Conservation (phyloP, 306 rosid species). For the Sicyos baderoa region DNA sequence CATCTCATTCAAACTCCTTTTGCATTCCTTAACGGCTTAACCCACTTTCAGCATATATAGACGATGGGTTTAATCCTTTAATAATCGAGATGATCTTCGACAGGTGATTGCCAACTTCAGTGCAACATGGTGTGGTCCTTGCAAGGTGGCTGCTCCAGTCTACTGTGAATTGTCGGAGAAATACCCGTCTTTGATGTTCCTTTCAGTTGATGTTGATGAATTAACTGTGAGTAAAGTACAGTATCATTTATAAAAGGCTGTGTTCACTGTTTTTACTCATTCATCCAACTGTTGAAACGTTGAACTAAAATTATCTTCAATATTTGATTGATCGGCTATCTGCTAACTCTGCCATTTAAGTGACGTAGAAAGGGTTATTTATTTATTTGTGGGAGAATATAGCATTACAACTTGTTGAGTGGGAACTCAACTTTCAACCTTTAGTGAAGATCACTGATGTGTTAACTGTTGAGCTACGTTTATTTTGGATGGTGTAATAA, state of each 20-base stretch:
- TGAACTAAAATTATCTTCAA: not conserved
- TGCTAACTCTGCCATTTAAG: not conserved
- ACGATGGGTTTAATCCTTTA: not conserved
- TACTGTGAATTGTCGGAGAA: slow-evolving; percentile 73
- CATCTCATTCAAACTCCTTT: not conserved
- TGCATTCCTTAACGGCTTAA: not conserved
- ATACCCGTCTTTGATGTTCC: slow-evolving; percentile 67
- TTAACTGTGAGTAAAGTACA: slow-evolving; percentile 56
- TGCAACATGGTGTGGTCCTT: slow-evolving; percentile 96
- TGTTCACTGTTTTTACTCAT: not conserved
- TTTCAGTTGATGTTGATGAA: slow-evolving; percentile 80
- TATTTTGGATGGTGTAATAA: not conserved
- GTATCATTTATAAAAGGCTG: not conserved
- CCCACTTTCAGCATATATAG: not conserved
- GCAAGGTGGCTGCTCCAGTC: slow-evolving; percentile 72
- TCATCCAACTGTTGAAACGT: not conserved
- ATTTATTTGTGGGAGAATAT: not conserved
- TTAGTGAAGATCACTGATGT: not conserved
- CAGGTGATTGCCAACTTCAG: slow-evolving; percentile 96
- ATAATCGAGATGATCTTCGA: slow-evolving; percentile 23
- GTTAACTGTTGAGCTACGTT: not conserved
- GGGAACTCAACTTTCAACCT: not conserved
- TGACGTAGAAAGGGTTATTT: not conserved
- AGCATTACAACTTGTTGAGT: not conserved
- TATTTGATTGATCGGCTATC: not conserved